These are phyloP conservation scores for Cochlearia excelsa DNA, from an alignment of 345 rosid species.

Conservation along the genomic window DNA sequence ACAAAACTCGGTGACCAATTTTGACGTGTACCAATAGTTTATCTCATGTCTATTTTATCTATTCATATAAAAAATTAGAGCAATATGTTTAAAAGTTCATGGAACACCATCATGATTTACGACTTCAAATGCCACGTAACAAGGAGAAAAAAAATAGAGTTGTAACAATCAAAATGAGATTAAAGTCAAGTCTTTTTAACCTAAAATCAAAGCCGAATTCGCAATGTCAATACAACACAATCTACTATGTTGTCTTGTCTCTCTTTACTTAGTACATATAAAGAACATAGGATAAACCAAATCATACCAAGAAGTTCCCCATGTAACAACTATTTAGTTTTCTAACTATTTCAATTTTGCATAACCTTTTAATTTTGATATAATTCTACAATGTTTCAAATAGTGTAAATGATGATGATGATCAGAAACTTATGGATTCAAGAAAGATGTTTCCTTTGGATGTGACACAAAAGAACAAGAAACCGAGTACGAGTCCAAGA, in stretches of 20 bases:
- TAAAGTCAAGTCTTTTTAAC: constrained; percentile 45
- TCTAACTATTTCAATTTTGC: background rate
- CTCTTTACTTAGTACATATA: constrained; percentile 17
- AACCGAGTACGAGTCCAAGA: constrained; percentile 17
- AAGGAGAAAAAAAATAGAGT: constrained; percentile 11
- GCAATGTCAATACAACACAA: constrained; percentile 23
- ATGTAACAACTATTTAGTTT: constrained; percentile 12
- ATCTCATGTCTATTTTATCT: no score
- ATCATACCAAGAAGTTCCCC: constrained; percentile 38
- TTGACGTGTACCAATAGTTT: no score
- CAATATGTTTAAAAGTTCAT: constrained; percentile 18
- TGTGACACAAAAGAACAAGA: constrained; percentile 35
- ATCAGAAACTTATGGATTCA: no score
- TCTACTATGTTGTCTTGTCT: constrained; percentile 25
- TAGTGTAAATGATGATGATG: constrained; percentile 21
- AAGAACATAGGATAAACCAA: constrained; percentile 37
- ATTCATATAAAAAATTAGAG: no score
- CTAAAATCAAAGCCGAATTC: constrained; percentile 47
- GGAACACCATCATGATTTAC: constrained; percentile 25
- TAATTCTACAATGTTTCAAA: constrained; percentile 18
- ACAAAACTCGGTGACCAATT: no score
- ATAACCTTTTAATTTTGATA: background rate
- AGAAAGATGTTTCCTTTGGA: constrained; percentile 41
- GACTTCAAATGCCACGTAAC: constrained; percentile 28
- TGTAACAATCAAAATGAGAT: constrained; percentile 29